These are phyloP conservation scores for Globisporangium nagaii DNA, from an alignment of 352 stramenopile genomes.

Conservation along the genomic window DNA sequence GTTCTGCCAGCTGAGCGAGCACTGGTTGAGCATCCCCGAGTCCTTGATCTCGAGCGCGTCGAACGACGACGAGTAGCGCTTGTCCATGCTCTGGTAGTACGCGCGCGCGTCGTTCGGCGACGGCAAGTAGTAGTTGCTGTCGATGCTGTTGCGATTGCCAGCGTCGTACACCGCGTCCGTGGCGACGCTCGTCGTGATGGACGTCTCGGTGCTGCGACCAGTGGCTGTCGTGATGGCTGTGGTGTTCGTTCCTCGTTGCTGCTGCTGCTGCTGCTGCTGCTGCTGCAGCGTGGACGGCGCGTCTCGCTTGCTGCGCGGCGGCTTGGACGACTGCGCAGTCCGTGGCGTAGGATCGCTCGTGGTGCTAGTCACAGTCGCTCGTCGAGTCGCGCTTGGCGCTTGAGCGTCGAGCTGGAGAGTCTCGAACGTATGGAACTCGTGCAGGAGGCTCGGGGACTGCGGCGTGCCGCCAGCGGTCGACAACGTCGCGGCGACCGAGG, in stretches of 20 bases:
- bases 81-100: background rate
- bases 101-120: too few species aligned
- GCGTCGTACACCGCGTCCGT: too few species aligned
- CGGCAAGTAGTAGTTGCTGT: background rate
- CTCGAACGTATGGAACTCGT: background rate
- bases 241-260: too few species aligned
- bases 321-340: too few species aligned
- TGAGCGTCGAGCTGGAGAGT: background rate
- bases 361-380: background rate
- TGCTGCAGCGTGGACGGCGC: too few species aligned
- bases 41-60: constrained; percentile 18
- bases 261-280: too few species aligned
- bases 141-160: too few species aligned
- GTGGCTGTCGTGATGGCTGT: too few species aligned
- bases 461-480: constrained; percentile 1
- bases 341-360: too few species aligned
- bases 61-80: background rate
- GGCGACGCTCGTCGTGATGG: too few species aligned
- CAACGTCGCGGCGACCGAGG: background rate
- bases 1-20: constrained; percentile 21
- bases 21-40: constrained; percentile 14
- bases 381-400: background rate
- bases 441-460: background rate
- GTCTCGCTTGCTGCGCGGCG: too few species aligned
- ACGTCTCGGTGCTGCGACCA: too few species aligned